Conservation (phyloP, 2,329 filamentous ascomycete species). For the Chaetomium strumarium region DNA sequence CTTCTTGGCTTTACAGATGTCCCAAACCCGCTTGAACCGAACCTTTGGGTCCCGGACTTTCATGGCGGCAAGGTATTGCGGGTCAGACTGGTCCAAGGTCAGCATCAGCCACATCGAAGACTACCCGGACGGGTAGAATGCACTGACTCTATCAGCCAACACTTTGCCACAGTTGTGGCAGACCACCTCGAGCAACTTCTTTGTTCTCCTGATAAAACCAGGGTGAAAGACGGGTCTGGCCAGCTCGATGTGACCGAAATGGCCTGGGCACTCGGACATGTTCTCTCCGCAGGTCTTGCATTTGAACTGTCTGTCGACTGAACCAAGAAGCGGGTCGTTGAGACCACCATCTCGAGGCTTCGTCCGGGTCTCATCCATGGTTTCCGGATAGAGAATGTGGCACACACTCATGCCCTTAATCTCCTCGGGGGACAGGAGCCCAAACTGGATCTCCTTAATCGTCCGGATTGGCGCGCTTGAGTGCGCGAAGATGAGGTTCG, state of each 20-base stretch:
- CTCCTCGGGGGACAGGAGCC: constrained; percentile 93
- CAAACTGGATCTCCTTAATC: constrained; percentile 98
- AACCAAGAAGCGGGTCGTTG: constrained; percentile 92
- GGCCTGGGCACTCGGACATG: constrained; percentile 92
- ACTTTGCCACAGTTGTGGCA: constrained; percentile 99
- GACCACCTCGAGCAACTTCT: constrained; percentile 97
- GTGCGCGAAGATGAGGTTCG: constrained; percentile 84
- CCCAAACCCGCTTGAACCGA: constrained; percentile 89
- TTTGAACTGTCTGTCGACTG: constrained; percentile 91
- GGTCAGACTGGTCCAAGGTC: constrained; percentile 67
- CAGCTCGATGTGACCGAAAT: constrained; percentile 98
- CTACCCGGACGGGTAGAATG: constrained; percentile 40
- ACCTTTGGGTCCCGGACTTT: constrained; percentile 85
- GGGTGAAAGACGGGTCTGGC: constrained; percentile 91
- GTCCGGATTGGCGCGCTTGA: constrained; percentile 95
- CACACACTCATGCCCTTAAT: constrained; percentile 98
- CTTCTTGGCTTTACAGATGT: constrained; percentile 82
- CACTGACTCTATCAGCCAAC: constrained; percentile 95
- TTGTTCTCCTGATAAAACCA: constrained; percentile 98
- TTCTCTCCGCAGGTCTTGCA: constrained; percentile 95
- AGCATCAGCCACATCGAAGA: constrained; percentile 51
- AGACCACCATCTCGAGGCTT: constrained; percentile 86
- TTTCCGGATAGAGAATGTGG: constrained; percentile 97
- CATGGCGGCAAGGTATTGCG: constrained; percentile 76
- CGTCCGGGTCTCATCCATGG: constrained; percentile 93